phyloP scores from a whole-genome alignment of 768 basidiomycete species.

The Suillus brevipes region DNA sequence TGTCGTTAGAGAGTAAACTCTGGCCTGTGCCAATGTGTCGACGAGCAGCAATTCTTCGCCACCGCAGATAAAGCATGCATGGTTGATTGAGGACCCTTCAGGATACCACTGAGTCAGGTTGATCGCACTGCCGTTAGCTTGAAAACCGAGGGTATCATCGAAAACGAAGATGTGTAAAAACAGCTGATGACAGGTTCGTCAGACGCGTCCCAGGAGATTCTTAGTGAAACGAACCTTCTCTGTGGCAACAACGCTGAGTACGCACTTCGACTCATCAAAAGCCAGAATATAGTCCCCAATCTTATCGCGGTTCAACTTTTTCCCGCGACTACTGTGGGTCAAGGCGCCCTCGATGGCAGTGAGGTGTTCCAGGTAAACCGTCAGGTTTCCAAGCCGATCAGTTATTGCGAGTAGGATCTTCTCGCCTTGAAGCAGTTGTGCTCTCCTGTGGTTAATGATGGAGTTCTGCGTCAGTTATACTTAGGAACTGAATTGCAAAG shows the following conservation, averaged over 20 bases:
- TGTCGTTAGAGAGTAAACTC: conserved; percentile 54
- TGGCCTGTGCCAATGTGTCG: conserved; percentile 42
- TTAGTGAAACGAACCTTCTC: conserved; percentile 35
- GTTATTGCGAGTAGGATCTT: conserved; percentile 44
- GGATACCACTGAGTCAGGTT: conserved; percentile 47
- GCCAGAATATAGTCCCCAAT: conserved; percentile 48
- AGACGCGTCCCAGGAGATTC: background rate
- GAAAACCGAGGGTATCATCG: conserved; percentile 47
- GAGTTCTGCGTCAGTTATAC: background rate
- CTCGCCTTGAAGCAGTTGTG: conserved; percentile 43
- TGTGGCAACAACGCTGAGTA: conserved; percentile 45
- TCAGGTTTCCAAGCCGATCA: conserved; percentile 34
- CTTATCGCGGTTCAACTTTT: conserved; percentile 43
- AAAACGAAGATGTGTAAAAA: conserved; percentile 47
- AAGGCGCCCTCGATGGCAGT: conserved; percentile 35
- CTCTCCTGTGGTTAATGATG: conserved; percentile 23
- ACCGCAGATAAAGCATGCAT: conserved; percentile 46
- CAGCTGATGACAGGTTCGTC: conserved; percentile 25
- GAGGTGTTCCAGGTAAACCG: conserved; percentile 41
- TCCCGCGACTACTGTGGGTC: conserved; percentile 20
- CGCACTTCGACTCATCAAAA: conserved; percentile 52
- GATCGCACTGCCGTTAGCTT: conserved; percentile 41
- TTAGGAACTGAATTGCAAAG: background rate
- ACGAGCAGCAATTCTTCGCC: conserved; percentile 54
- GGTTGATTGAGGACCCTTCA: conserved; percentile 25